phyloP scores from a whole-genome alignment of 2,329 filamentous ascomycete species.

The Talaromyces sp. region DNA sequence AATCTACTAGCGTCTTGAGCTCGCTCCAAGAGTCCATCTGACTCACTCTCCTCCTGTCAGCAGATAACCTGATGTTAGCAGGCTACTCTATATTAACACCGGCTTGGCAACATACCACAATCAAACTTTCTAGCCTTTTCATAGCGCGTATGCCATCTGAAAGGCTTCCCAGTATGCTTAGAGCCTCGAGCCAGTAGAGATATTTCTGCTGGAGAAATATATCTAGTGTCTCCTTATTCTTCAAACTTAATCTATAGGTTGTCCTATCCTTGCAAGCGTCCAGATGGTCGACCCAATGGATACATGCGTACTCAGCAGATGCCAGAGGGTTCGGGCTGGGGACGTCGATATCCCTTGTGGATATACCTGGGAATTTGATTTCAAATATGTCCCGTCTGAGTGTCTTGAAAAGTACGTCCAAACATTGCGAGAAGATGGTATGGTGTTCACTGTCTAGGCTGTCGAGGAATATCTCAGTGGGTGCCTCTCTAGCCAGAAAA shows the following conservation, averaged over 20 bases:
- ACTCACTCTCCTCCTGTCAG: background rate
- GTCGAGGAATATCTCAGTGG: background rate
- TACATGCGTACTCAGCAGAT: background rate
- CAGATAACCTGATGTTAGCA: background rate
- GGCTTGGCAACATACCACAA: constrained; percentile 14
- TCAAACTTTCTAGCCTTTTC: constrained; percentile 22
- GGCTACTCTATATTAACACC: background rate
- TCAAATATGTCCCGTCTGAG: background rate
- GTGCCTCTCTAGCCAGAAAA: background rate
- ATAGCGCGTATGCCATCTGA: constrained; percentile 23
- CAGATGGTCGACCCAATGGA: background rate
- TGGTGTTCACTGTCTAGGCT: background rate
- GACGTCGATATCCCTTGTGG: background rate
- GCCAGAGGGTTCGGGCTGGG: background rate
- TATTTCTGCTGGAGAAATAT: constrained; percentile 26
- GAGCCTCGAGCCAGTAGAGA: constrained; percentile 35
- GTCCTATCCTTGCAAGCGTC: background rate
- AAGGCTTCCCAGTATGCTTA: constrained; percentile 27
- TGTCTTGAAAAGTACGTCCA: background rate
- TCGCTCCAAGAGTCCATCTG: background rate
- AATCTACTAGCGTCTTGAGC: constrained; percentile 30
- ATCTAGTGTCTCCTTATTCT: constrained; percentile 14
- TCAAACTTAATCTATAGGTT: constrained; percentile 3
- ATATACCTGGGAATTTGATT: background rate
- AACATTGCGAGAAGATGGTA: background rate